These are phyloP conservation scores for Globisporangium okanoganense DNA, from an alignment of 352 stramenopile genomes.

Conservation along the genomic window DNA sequence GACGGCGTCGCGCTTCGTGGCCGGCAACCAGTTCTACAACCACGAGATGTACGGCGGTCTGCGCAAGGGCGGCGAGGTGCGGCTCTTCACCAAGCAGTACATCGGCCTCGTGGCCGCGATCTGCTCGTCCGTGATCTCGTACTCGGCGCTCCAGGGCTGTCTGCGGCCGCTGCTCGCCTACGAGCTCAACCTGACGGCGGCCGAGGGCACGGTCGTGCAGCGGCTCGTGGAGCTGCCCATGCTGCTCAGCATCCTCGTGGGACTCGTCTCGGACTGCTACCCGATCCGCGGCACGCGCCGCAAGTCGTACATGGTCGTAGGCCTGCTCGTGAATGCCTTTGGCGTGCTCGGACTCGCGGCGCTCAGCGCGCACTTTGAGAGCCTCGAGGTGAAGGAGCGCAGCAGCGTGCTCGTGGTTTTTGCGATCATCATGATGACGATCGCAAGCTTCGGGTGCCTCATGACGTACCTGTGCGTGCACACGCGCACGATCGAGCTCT, in stretches of 20 bases:
- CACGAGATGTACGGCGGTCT: constrained; percentile 46
- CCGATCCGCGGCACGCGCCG: constrained; percentile 74
- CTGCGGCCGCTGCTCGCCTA: constrained; percentile 26
- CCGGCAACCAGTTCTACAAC: constrained; percentile 36
- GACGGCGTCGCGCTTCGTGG: constrained; percentile 13
- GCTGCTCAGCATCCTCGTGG: constrained; percentile 76
- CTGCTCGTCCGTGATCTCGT: constrained; percentile 44
- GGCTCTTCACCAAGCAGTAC: constrained; percentile 32
- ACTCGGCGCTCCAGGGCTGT: constrained; percentile 22
- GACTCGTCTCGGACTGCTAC: constrained; percentile 70
- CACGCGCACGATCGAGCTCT: constrained; percentile 15
- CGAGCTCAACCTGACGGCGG: constrained; percentile 21
- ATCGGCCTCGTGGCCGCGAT: constrained; percentile 33
- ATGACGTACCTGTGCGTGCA: constrained; percentile 4
- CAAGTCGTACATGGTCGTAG: constrained; percentile 78
- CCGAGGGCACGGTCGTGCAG: constrained; percentile 20
- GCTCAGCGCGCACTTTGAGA: constrained; percentile 21
- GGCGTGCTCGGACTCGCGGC: constrained; percentile 28
- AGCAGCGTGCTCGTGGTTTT: constrained; percentile 13
- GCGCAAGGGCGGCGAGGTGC: constrained; percentile 33
- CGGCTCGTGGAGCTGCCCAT: constrained; percentile 53
- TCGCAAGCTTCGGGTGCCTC: constrained; percentile 10
- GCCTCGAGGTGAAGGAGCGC: constrained; percentile 1
- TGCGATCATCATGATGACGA: constrained; percentile 21
- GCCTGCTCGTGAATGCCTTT: constrained; percentile 24